Conservation (phyloP, 371 early-diverging fungal species). For the Conidiobolus incongruus region DNA sequence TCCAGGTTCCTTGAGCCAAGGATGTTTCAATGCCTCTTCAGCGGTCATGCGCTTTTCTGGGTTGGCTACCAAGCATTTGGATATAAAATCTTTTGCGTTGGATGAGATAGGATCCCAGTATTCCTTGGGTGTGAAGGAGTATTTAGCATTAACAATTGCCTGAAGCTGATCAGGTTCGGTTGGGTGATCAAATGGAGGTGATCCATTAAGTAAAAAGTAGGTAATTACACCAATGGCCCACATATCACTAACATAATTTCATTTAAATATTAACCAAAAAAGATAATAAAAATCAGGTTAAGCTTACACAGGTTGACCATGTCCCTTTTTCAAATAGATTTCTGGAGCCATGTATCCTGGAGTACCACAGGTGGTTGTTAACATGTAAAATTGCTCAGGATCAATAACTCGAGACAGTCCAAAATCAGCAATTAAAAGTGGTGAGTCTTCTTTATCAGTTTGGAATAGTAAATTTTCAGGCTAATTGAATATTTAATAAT, state of each 20-base stretch:
- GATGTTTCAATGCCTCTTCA: conserved; percentile 36
- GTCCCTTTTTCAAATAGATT: conserved; percentile 40
- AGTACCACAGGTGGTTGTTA: conserved; percentile 69
- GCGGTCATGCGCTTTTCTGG: conserved; percentile 45
- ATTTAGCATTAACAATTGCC: conserved; percentile 43
- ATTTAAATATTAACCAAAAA: neutral
- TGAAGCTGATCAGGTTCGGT: conserved; percentile 29
- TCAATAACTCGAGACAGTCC: conserved; percentile 69
- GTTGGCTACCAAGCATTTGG: conserved; percentile 40
- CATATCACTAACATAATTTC: conserved; percentile 44
- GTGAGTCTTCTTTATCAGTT: conserved; percentile 35
- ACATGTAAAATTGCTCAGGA: conserved; percentile 41
- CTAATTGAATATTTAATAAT: conserved; percentile 19
- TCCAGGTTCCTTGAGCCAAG: conserved; percentile 20
- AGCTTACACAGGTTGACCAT: conserved; percentile 28
- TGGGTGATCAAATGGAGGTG: conserved; percentile 65
- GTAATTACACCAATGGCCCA: conserved; percentile 84
- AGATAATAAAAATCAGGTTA: neutral
- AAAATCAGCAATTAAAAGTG: conserved; percentile 71
- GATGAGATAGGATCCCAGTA: conserved; percentile 35
- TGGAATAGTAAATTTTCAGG: conserved; percentile 74
- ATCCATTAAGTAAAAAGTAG: conserved; percentile 65
- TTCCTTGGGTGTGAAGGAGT: conserved; percentile 36
- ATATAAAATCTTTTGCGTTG: conserved; percentile 48
- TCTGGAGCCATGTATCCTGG: conserved; percentile 83